phyloP scores from a whole-genome alignment of 768 basidiomycete species.

The Glaciozyma martinii region DNA sequence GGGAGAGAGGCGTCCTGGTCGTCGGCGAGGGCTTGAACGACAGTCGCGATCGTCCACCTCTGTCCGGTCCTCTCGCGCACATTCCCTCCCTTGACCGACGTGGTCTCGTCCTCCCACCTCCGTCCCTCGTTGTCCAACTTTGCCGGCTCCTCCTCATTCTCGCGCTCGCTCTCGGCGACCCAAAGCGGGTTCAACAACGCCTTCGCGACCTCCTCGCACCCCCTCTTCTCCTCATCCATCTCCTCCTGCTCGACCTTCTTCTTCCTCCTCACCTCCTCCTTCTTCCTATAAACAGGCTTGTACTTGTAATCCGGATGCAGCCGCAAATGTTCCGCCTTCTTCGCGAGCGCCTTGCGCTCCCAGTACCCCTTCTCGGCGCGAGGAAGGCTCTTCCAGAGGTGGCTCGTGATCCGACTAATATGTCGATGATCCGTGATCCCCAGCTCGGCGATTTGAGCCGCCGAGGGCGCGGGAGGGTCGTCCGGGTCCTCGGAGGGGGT shows the following conservation, averaged over 20 bases:
- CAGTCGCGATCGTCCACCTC: not conserved
- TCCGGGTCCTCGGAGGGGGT: not conserved
- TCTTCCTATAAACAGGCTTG: conserved; percentile 19
- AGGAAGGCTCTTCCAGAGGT: conserved; percentile 30
- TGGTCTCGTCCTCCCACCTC: not conserved
- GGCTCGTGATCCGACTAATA: conserved; percentile 33
- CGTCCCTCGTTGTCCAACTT: not conserved
- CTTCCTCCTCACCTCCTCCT: conserved; percentile 7
- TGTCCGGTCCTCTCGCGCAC: not conserved
- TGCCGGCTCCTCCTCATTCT: not conserved
- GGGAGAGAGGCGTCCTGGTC: not conserved
- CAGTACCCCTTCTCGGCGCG: conserved; percentile 30
- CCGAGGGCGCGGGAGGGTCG: conserved; percentile 22
- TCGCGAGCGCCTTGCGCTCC: conserved; percentile 26
- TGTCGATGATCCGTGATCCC: conserved; percentile 30
- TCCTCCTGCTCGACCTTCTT: conserved; percentile 6
- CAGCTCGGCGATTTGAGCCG: conserved; percentile 25
- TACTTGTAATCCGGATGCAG: conserved; percentile 35
- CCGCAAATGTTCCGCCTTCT: conserved; percentile 32
- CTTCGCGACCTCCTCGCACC: conserved; percentile 20
- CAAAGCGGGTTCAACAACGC: conserved; percentile 7
- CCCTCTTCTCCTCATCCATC: conserved; percentile 5
- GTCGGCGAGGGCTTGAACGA: not conserved
- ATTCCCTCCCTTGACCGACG: not conserved
- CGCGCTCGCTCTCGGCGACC: not conserved